Conservation (phyloP, 495 filamentous ascomycete genomes). For the Penicillium cinerascens region DNA sequence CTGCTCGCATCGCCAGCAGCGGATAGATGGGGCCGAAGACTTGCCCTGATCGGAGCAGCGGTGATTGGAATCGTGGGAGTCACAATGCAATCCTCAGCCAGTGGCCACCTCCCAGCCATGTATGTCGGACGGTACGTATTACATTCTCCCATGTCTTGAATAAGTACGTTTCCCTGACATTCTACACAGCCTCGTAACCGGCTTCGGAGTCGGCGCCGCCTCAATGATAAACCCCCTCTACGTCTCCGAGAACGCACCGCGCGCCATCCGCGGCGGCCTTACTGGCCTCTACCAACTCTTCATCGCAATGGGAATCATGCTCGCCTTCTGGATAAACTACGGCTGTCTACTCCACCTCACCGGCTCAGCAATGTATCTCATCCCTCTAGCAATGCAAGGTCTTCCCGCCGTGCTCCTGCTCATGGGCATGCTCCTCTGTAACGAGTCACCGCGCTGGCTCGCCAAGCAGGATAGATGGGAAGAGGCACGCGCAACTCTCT, state of each 20-base stretch:
- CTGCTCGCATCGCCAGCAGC: conserved; percentile 54
- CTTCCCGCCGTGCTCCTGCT: conserved; percentile 62
- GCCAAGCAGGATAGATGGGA: conserved; percentile 69
- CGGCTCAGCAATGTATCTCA: conserved; percentile 56
- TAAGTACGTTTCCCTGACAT: no score
- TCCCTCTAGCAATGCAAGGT: conserved; percentile 65
- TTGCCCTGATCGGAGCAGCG: conserved; percentile 51
- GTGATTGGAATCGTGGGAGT: conserved; percentile 49
- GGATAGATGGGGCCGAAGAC: conserved; percentile 54
- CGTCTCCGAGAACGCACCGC: conserved; percentile 63
- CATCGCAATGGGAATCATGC: conserved; percentile 58
- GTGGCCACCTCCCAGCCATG: conserved; percentile 49
- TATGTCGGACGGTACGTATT: conserved; percentile 56
- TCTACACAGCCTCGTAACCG: conserved; percentile 56
- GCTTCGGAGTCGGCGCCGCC: conserved; percentile 62
- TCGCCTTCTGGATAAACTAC: conserved; percentile 68
- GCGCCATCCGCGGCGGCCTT: conserved; percentile 66
- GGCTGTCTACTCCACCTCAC: conserved; percentile 50
- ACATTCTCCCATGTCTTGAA: no score
- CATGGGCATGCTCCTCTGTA: conserved; percentile 54
- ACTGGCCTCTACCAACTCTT: conserved; percentile 72
- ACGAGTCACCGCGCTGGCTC: conserved; percentile 70
- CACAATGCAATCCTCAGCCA: conserved; percentile 60
- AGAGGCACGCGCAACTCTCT: conserved; percentile 53
- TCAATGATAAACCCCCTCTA: conserved; percentile 62